Percentiles rank a stretch among this genome's conserved stretches.
Evolutionary conservation across 768 basidiomycete species (phyloP).

Genomic region (Termitomyces sp.): DNA sequence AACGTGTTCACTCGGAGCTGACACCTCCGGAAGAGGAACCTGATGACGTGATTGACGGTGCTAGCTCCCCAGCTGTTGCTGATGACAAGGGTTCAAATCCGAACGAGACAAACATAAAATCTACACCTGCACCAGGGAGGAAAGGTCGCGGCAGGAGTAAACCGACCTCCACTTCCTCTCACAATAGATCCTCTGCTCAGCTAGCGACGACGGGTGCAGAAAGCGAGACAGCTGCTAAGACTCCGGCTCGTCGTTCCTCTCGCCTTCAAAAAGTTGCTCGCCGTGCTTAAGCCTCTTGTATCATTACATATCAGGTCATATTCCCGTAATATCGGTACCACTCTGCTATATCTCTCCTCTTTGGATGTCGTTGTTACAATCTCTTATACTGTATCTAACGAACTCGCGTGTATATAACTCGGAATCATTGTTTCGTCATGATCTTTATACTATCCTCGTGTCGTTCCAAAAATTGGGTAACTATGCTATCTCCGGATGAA

Average conservation of each 20-base stretch:
- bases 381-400: not conserved
- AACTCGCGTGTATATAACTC: not conserved
- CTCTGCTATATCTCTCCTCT: constrained; percentile 1
- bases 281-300: constrained; percentile 4
- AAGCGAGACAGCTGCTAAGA: constrained; percentile 15
- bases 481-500: not conserved
- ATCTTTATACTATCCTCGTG: not conserved
- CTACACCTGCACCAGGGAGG: not conserved
- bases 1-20: constrained; percentile 37
- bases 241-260: constrained; percentile 24
- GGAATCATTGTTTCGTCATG: not conserved
- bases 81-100: not conserved
- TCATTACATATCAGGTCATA: not conserved
- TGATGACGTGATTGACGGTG: constrained; percentile 5
- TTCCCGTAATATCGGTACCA: not conserved
- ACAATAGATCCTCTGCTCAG: constrained; percentile 4
- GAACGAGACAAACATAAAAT: not conserved
- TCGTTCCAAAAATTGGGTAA: not conserved
- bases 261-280: constrained; percentile 28
- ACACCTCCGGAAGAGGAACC: constrained; percentile 35
- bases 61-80: constrained; percentile 4
- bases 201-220: constrained; percentile 8
- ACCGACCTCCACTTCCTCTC: not conserved
- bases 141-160: constrained; percentile 14
- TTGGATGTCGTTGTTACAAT: constrained; percentile 4